Percentiles rank a stretch among this genome's conserved stretches.
phyloP scores from a whole-genome alignment of 345 rosid species.

The Dimocarpus longan region DNA sequence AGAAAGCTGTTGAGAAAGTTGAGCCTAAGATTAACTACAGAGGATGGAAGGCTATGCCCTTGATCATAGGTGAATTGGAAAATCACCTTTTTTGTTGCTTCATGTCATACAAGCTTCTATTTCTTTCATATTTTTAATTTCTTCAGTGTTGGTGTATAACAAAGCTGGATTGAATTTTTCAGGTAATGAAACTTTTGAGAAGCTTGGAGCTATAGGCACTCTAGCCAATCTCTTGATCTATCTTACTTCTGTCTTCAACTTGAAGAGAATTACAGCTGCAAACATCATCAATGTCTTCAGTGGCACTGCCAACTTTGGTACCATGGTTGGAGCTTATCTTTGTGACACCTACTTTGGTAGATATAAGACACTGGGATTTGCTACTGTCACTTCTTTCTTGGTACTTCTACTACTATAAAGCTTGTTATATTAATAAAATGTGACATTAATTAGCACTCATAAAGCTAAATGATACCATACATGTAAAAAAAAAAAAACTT shows the following conservation, averaged over 20 bases:
- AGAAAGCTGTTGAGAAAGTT: background rate
- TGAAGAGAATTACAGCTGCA: slow-evolving; percentile 68
- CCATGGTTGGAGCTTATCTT: slow-evolving; percentile 72
- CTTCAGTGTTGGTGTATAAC: background rate
- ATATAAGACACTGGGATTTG: slow-evolving; percentile 69
- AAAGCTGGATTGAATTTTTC: slow-evolving; percentile 3
- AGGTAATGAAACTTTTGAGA: slow-evolving; percentile 89
- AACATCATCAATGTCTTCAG: slow-evolving; percentile 68
- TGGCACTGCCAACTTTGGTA: slow-evolving; percentile 74
- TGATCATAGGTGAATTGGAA: slow-evolving; percentile 52
- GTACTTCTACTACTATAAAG: slow-evolving; percentile 27
- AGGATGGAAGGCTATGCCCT: slow-evolving; percentile 83
- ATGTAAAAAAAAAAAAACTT: background rate
- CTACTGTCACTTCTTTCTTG: slow-evolving; percentile 65
- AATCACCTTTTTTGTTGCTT: background rate
- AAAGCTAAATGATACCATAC: background rate
- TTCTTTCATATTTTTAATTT: background rate
- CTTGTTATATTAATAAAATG: background rate
- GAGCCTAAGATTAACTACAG: slow-evolving; percentile 50
- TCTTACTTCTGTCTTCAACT: slow-evolving; percentile 72
- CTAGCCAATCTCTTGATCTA: slow-evolving; percentile 75
- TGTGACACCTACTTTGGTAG: slow-evolving; percentile 89
- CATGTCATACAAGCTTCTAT: background rate
- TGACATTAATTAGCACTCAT: background rate
- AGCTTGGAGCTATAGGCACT: slow-evolving; percentile 84